Evolutionary conservation across 352 stramenopile species (phyloP).

Genomic region (Peronosclerospora sorghi): DNA sequence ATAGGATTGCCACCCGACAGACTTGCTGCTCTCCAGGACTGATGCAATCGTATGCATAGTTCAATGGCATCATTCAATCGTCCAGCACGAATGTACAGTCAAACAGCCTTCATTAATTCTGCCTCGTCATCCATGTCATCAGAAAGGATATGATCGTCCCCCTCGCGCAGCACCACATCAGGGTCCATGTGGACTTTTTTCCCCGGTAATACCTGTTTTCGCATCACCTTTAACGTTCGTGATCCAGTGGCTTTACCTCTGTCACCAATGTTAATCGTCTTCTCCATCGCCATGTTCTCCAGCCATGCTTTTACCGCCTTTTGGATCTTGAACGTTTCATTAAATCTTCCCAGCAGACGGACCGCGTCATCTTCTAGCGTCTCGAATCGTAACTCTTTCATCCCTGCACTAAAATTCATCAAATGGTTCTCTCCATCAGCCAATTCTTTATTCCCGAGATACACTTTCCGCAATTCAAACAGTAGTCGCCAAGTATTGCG

Average conservation of each 20-base stretch:
- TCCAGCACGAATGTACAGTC: slow-evolving; percentile 60
- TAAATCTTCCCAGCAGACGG: too few species aligned
- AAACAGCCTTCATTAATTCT: slow-evolving; percentile 65
- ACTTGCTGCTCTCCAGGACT: slow-evolving; percentile 71
- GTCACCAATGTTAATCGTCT: slow-evolving; percentile 44
- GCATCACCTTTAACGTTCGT: slow-evolving; percentile 51
- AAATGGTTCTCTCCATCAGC: slow-evolving; percentile 18
- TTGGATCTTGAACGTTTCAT: slow-evolving; percentile 63
- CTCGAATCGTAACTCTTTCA: slow-evolving; percentile 60
- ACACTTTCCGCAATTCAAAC: slow-evolving; percentile 62
- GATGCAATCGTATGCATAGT: slow-evolving; percentile 60
- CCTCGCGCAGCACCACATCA: slow-evolving; percentile 50
- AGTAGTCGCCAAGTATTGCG: too few species aligned
- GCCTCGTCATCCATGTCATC: slow-evolving; percentile 77
- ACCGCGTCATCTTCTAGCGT: slow-evolving; percentile 72
- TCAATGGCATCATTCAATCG: slow-evolving; percentile 54
- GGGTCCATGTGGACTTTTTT: slow-evolving; percentile 50
- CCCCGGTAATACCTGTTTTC: slow-evolving; percentile 31
- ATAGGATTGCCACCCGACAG: slow-evolving; percentile 49
- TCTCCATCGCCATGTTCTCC: slow-evolving; percentile 70
- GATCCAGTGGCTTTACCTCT: slow-evolving; percentile 35
- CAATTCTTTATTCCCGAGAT: slow-evolving; percentile 18
- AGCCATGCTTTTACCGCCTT: slow-evolving; percentile 64
- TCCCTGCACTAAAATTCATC: too few species aligned
- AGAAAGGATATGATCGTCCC: slow-evolving; percentile 48